Evolutionary conservation across 164 flowering plant genomes (phyloP).

Genomic region (Magnolia kwangsiensis): DNA sequence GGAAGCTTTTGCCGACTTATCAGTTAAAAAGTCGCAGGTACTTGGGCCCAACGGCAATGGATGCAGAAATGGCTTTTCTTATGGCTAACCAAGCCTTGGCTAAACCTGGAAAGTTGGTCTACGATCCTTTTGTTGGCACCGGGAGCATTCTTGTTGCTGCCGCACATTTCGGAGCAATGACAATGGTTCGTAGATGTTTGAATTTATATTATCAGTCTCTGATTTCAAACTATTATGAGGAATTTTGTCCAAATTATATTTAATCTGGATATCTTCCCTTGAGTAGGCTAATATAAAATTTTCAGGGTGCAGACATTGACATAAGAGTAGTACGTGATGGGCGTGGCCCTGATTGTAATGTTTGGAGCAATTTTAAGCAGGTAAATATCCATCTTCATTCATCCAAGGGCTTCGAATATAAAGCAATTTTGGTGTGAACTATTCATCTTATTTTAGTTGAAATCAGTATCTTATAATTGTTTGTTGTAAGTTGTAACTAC

Average conservation of each 20-base stretch:
- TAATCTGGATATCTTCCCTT: constrained; percentile 9
- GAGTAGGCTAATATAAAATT: constrained; percentile 18
- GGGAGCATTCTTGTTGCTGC: constrained; percentile 97
- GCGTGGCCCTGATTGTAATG: constrained; percentile 93
- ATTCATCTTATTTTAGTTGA: not conserved
- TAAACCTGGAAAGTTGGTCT: constrained; percentile 75
- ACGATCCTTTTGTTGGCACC: constrained; percentile 97
- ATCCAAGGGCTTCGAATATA: not conserved
- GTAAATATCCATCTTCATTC: constrained; percentile 24
- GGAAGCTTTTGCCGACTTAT: constrained; percentile 89
- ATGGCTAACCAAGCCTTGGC: constrained; percentile 96
- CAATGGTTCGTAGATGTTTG: constrained; percentile 60
- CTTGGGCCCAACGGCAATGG: constrained; percentile 99
- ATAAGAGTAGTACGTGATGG: constrained; percentile 98
- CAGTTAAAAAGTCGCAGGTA: constrained; percentile 85
- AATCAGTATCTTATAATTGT: not conserved
- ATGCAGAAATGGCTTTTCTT: constrained; percentile 97
- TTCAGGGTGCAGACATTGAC: constrained; percentile 99
- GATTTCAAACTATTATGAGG: not conserved
- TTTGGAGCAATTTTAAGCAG: constrained; percentile 99
- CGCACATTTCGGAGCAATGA: constrained; percentile 95
- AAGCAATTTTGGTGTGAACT: not conserved
- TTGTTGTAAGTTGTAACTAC: not conserved
- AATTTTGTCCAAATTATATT: too few relatives aligned
- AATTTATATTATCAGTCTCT: not conserved